Conservation (phyloP, 2,329 filamentous ascomycete genomes). For the Ophiosphaerella herpotricha region DNA sequence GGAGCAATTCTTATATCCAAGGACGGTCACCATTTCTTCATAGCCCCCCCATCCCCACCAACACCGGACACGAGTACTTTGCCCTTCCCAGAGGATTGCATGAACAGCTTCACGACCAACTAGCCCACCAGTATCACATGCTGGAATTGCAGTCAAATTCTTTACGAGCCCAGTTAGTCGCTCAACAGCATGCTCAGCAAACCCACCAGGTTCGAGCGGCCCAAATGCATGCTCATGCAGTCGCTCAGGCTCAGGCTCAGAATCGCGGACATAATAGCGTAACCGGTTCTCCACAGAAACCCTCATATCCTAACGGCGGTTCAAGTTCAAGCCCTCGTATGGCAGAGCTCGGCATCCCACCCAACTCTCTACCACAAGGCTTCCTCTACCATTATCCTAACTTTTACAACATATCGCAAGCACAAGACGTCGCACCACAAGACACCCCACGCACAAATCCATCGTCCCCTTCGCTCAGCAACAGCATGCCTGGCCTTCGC, state of each 20-base stretch:
- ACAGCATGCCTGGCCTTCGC: slow-evolving; percentile 50
- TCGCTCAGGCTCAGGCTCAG: slow-evolving; percentile 44
- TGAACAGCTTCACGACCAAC: slow-evolving; percentile 54
- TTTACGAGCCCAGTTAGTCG: slow-evolving; percentile 41
- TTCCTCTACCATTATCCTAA: slow-evolving; percentile 54
- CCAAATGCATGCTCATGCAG: slow-evolving; percentile 44
- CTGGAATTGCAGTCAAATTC: slow-evolving; percentile 50
- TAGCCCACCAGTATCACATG: slow-evolving; percentile 56
- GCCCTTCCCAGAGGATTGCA: slow-evolving; percentile 45
- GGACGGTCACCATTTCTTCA: slow-evolving; percentile 46
- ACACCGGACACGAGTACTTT: slow-evolving; percentile 51
- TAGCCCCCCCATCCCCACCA: slow-evolving; percentile 48
- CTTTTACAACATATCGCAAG: slow-evolving; percentile 47
- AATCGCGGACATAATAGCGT: slow-evolving; percentile 38
- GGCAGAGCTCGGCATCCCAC: slow-evolving; percentile 32
- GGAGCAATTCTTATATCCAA: slow-evolving; percentile 55
- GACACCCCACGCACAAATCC: slow-evolving; percentile 55
- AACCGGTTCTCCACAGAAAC: slow-evolving; percentile 49
- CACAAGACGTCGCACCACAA: slow-evolving; percentile 41
- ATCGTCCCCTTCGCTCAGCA: slow-evolving; percentile 53
- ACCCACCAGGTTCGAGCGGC: slow-evolving; percentile 44
- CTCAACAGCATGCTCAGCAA: slow-evolving; percentile 46
- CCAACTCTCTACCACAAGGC: slow-evolving; percentile 43
- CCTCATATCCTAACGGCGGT: slow-evolving; percentile 36
- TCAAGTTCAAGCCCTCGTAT: slow-evolving; percentile 42